phyloP scores from a whole-genome alignment of 371 early-diverging fungal species.

The Mucor saturninus region DNA sequence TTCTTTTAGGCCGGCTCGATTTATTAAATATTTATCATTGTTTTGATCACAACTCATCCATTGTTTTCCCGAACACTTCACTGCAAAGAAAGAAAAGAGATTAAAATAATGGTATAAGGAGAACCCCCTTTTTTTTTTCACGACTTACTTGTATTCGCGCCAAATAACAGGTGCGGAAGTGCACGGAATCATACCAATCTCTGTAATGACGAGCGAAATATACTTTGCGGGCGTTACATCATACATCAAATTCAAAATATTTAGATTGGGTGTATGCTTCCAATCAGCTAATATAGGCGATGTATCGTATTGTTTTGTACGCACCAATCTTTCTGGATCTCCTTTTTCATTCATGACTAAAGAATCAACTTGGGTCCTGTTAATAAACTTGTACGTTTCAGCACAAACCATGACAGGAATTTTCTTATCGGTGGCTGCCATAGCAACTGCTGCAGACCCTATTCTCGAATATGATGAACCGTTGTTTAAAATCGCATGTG shows the following conservation, averaged over 20 bases:
- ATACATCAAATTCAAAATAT: conserved; percentile 83
- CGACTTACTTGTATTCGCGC: conserved; percentile 1
- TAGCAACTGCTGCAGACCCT: conserved; percentile 89
- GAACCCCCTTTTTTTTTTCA: background rate
- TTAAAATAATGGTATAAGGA: background rate
- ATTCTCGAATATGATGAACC: conserved; percentile 88
- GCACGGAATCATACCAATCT: conserved; percentile 91
- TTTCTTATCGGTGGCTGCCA: conserved; percentile 82
- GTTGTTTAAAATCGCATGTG: conserved; percentile 87
- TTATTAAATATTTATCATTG: too few relatives aligned
- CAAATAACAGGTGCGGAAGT: conserved; percentile 77
- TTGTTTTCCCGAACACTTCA: background rate
- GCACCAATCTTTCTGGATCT: conserved; percentile 75
- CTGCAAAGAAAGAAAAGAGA: background rate
- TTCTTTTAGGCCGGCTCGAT: too few relatives aligned
- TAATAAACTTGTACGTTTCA: conserved; percentile 94
- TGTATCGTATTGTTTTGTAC: conserved; percentile 29
- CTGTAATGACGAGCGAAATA: conserved; percentile 89
- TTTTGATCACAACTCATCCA: background rate
- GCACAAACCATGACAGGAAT: conserved; percentile 93
- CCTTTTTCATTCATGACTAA: conserved; percentile 95
- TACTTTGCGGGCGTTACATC: conserved; percentile 93
- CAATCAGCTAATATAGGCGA: conserved; percentile 55
- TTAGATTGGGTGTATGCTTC: conserved; percentile 65
- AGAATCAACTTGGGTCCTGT: conserved; percentile 88